Base-by-base conservation (phyloP, 164 flowering plant species). In the Santalum album region DNA sequence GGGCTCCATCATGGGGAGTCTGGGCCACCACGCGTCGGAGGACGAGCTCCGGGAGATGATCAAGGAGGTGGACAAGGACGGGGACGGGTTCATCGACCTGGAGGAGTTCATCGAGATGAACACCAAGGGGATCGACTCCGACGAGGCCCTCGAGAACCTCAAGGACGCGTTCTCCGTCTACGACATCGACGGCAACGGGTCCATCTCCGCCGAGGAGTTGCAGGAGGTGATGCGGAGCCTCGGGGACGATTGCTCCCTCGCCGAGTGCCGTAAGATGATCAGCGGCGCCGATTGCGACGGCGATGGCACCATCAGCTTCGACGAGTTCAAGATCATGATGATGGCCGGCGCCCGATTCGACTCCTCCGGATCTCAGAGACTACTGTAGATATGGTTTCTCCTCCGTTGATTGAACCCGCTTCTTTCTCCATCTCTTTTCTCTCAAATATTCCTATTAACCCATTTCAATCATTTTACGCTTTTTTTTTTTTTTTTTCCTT, bases 1-100 rank as follows among this genome's bases (percentile, higher is more conserved):
- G 6, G 82, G 87, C 0, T 55, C 76, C 24, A 77, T 88, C 42
- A 69, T 88, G 82, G 60, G 60, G 7, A 73, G 78, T 65, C 67
- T 88, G 2, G 89, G 90, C 1, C 70, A 82, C 7, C 56, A 62
- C 14, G 59, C 73, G 3, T 27, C 78, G 2, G 84, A 81, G 2
- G 84, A 80, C 12, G 94, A 86, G 49, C 64, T 83, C 10, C 49
- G 35, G 27, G 60, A 54, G 46, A 79, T 38, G 42, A 46, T 46
- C 22, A 15, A 23, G 25, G 50, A 46, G 50, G 50, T 10, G 23
- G 50, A 46, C 25, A 46, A 46, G 25, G 50, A 46, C 10, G 50
- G 50, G 1, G 50, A 46, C 50, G 50, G 25, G 10, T 10, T 7
- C 50, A 46, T 46, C 23, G 50, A 46, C 16, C 25, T 46, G 22